Conservation (phyloP, 441 rosid genomes). For the Macaranga tanarius region DNA sequence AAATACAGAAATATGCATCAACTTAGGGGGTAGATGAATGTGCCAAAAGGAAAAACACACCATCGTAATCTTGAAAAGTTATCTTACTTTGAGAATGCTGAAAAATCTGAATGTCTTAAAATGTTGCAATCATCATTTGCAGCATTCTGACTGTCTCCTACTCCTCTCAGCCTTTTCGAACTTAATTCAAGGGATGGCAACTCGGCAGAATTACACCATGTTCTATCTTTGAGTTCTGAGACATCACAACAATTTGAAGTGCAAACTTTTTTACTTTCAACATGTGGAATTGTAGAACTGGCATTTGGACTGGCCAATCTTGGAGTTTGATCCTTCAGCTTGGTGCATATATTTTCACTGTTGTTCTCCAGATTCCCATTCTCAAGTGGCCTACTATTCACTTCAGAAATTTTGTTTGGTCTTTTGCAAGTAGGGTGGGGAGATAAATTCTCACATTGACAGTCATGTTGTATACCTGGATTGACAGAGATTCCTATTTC, state of each 20-base stretch:
- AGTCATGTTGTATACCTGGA: constrained; percentile 28
- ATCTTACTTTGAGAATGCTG: constrained; percentile 77
- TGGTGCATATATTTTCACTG: constrained; percentile 23
- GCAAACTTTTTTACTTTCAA: constrained; percentile 34
- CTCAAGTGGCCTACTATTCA: constrained; percentile 28
- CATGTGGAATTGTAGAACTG: constrained; percentile 27
- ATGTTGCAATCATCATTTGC: constrained; percentile 44
- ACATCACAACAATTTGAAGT: constrained; percentile 30
- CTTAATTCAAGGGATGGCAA: constrained; percentile 43
- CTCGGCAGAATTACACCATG: constrained; percentile 35
- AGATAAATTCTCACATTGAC: constrained; percentile 24
- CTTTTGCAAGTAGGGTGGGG: constrained; percentile 23
- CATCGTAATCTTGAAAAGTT: not conserved
- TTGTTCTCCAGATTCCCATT: constrained; percentile 26
- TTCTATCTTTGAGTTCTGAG: constrained; percentile 37
- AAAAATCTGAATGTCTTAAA: constrained; percentile 61
- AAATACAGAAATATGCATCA: constrained; percentile 14
- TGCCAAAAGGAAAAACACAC: constrained; percentile 9
- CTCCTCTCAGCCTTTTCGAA: constrained; percentile 44
- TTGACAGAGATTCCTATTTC: constrained; percentile 34
- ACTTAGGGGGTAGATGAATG: constrained; percentile 13
- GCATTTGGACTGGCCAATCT: constrained; percentile 17
- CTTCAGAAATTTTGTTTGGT: constrained; percentile 26
- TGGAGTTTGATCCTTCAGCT: constrained; percentile 25
- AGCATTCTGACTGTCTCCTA: constrained; percentile 32